phyloP scores from a whole-genome alignment of 192 early-diverging fungal genomes.

The Entomortierella lignicola region DNA sequence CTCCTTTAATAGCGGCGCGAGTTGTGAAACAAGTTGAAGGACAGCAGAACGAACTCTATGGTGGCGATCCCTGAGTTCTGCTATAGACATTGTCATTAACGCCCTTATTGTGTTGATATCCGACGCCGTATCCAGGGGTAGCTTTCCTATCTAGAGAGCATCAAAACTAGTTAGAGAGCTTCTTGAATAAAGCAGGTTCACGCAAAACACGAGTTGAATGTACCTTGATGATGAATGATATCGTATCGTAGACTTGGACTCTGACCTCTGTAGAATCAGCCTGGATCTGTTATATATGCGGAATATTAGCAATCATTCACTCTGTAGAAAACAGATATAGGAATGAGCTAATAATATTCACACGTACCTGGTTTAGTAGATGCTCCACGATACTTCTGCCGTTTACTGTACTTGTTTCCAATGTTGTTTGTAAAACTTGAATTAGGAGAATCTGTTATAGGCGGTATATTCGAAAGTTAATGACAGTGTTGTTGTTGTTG shows the following conservation, averaged over 20 bases:
- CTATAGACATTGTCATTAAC: slow-evolving; percentile 46
- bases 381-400: slow-evolving; percentile 41
- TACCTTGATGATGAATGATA: slow-evolving; percentile 46
- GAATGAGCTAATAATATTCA: neutral
- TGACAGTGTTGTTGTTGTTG: neutral
- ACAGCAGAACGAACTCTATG: slow-evolving; percentile 60
- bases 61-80: slow-evolving; percentile 61
- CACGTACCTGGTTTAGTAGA: slow-evolving; percentile 47
- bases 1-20: slow-evolving; percentile 48
- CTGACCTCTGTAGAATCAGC: slow-evolving; percentile 53
- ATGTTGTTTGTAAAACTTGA: slow-evolving; percentile 28
- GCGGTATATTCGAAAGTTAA: too few relatives aligned
- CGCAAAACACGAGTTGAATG: too few relatives aligned
- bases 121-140: slow-evolving; percentile 16
- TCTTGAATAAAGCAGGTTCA: too few relatives aligned
- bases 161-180: too few relatives aligned
- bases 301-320: too few relatives aligned
- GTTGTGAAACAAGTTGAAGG: slow-evolving; percentile 56
- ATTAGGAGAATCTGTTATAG: slow-evolving; percentile 36
- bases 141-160: slow-evolving; percentile 22
- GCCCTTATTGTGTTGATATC: slow-evolving; percentile 40
- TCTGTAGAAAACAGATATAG: neutral
- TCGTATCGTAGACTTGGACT: slow-evolving; percentile 49
- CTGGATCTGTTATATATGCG: slow-evolving; percentile 18
- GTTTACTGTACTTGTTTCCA: slow-evolving; percentile 25